A percentile compares a stretch with the other conserved stretches of the same genome.
phyloP scores from a whole-genome alignment of 352 stramenopile genomes.

The Phytophthora brassicae region DNA sequence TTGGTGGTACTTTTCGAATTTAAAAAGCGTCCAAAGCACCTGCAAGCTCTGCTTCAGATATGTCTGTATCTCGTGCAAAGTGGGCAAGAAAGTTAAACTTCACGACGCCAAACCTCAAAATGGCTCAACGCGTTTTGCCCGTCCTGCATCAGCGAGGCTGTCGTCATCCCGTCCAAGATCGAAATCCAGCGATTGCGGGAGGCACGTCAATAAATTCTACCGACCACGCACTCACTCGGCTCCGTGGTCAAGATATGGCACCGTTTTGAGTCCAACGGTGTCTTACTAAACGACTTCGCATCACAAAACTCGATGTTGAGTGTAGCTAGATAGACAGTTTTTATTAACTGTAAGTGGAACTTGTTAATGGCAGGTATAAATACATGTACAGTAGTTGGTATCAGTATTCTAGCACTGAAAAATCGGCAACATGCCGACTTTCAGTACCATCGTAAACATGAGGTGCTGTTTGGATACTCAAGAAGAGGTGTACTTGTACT shows the following conservation, averaged over 20 bases:
- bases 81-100: slow-evolving; percentile 42
- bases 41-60: slow-evolving; percentile 40
- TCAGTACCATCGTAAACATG: no score
- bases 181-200: slow-evolving; percentile 10
- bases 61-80: slow-evolving; percentile 34
- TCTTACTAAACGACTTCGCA: no score
- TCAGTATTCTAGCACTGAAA: no score
- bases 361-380: no score
- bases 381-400: no score
- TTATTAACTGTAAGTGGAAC: no score
- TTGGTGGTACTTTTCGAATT: slow-evolving; percentile 13
- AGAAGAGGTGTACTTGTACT: no score
- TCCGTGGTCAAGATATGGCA: slow-evolving; percentile 14
- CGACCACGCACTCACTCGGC: slow-evolving; percentile 4
- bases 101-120: slow-evolving; percentile 30
- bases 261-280: slow-evolving; percentile 9
- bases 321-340: no score
- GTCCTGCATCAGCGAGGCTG: slow-evolving; percentile 27
- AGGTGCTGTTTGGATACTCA: no score
- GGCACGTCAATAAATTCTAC: not conserved
- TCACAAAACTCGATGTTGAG: no score
- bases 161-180: slow-evolving; percentile 18
- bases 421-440: no score
- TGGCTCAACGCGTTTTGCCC: slow-evolving; percentile 39
- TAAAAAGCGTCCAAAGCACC: slow-evolving; percentile 10